Evolutionary conservation across 768 basidiomycete genomes (phyloP).

Genomic region (Dentipellis sp.): DNA sequence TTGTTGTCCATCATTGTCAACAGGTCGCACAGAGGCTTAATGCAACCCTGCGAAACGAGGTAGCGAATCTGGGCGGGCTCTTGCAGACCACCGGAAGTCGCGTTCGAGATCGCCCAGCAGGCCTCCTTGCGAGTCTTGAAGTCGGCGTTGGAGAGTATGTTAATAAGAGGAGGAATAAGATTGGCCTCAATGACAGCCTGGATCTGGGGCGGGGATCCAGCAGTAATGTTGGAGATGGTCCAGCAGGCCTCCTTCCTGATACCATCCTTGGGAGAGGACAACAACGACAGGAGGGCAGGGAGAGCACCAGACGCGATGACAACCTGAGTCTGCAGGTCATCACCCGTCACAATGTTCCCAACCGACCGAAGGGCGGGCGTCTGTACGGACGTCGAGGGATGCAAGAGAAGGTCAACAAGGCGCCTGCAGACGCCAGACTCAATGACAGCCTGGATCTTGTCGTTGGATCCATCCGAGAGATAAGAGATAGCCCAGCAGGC

Average conservation of each 20-base stretch:
- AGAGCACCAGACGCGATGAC: conserved; percentile 97
- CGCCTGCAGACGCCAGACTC: conserved; percentile 97
- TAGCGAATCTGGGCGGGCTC: conserved; percentile 97
- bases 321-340: conserved; percentile 98
- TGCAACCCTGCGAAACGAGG: conserved; percentile 95
- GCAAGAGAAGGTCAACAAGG: conserved; percentile 95
- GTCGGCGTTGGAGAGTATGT: conserved; percentile 94
- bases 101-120: conserved; percentile 99
- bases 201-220: conserved; percentile 94
- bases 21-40: conserved; percentile 96
- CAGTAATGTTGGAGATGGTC: conserved; percentile 99
- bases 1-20: conserved; percentile 99
- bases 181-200: conserved; percentile 97
- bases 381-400: conserved; percentile 90
- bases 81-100: conserved; percentile 94
- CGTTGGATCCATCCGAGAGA: conserved; percentile 96
- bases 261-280: conserved; percentile 96
- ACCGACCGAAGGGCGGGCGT: conserved; percentile 97
- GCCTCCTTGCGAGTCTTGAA: conserved; percentile 99
- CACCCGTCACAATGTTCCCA: conserved; percentile 98
- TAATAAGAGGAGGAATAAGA: conserved; percentile 96
- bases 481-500: conserved; percentile 99
- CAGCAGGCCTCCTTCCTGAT: conserved; percentile 99
- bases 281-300: conserved; percentile 83
- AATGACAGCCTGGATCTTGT: conserved; percentile 99